Evolutionary conservation across 192 early-diverging fungal species (phyloP).

Genomic region (Umbelopsis ramanniana): DNA sequence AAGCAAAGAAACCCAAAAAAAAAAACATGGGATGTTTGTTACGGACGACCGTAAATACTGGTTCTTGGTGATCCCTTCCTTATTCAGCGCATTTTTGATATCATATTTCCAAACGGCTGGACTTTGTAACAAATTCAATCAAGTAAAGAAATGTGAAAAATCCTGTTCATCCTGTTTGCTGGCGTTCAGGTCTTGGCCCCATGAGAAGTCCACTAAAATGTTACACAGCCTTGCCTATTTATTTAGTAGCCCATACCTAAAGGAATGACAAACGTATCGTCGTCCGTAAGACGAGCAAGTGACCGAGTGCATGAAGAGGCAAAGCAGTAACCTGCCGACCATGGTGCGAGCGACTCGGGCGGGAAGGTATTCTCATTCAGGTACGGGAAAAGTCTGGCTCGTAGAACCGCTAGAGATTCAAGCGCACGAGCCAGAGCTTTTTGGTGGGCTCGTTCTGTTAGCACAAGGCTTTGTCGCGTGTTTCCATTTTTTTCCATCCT

Average conservation of each 20-base stretch:
- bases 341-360: too few relatives aligned
- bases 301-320: neutral
- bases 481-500: conserved; percentile 23
- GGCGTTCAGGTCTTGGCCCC: conserved; percentile 4
- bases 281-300: neutral
- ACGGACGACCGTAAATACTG: neutral
- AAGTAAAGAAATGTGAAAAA: neutral
- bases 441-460: conserved; percentile 1
- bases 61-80: neutral
- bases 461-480: conserved; percentile 18
- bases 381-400: too few relatives aligned
- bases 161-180: conserved; percentile 11
- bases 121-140: neutral
- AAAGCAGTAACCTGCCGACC: neutral
- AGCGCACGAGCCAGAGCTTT: conserved; percentile 10
- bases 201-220: neutral
- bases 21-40: neutral
- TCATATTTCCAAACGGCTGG: neutral
- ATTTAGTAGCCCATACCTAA: neutral
- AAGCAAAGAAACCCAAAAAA: neutral
- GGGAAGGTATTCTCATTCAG: too few relatives aligned
- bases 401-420: neutral
- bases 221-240: neutral
- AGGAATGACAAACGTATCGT: conserved; percentile 3
- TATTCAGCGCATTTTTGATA: neutral